Conservation (phyloP, 2,329 filamentous ascomycete genomes). For the Penicillium olsonii region DNA sequence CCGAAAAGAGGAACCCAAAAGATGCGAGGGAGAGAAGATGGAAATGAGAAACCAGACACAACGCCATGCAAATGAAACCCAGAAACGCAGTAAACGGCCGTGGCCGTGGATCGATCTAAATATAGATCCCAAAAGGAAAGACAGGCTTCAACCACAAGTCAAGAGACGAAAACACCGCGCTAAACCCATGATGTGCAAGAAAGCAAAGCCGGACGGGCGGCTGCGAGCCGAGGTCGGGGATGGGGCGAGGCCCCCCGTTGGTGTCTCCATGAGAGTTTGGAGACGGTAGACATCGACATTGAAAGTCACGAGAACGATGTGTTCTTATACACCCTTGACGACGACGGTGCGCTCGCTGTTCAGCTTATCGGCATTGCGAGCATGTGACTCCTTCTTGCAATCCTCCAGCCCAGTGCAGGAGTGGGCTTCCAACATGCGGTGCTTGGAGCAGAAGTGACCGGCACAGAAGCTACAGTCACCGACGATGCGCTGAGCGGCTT, state of each 20-base stretch:
- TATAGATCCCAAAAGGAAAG: conserved; percentile 8
- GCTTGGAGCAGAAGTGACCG: conserved; percentile 92
- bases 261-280: not conserved
- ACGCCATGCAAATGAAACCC: conserved; percentile 30
- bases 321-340: conserved; percentile 77
- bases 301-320: not conserved
- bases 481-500: conserved; percentile 85
- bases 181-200: conserved; percentile 29
- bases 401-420: conserved; percentile 91
- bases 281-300: not conserved
- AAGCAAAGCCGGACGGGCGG: conserved; percentile 11
- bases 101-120: conserved; percentile 18
- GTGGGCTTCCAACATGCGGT: conserved; percentile 91
- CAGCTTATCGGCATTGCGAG: conserved; percentile 88
- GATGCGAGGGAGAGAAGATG: conserved; percentile 7
- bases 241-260: not conserved
- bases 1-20: conserved; percentile 14
- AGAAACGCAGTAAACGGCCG: not conserved
- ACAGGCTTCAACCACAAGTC: conserved; percentile 5
- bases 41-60: conserved; percentile 22
- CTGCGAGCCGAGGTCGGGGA: not conserved
- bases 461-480: conserved; percentile 95
- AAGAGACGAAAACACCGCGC: conserved; percentile 31
- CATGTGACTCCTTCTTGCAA: conserved; percentile 96
- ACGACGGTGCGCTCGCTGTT: conserved; percentile 91